Percentiles rank a stretch among this genome's conserved stretches.
These are phyloP conservation scores for Herpotrichia juniperi DNA, from an alignment of 2,329 filamentous ascomycete genomes.

Conservation along the genomic window DNA sequence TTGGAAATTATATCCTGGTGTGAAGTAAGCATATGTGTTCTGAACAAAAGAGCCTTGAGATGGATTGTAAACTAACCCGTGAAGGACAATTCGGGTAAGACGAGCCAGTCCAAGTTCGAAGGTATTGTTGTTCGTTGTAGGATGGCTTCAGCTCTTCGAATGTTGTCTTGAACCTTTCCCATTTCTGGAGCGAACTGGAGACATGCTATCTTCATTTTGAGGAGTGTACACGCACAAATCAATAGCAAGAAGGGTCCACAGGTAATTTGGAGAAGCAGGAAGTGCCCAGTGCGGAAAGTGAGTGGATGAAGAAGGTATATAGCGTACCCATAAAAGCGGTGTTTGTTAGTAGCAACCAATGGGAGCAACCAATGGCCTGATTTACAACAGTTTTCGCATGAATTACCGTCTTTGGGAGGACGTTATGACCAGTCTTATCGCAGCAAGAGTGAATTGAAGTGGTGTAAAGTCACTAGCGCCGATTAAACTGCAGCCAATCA, in stretches of 20 bases:
- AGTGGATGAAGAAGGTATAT: not conserved
- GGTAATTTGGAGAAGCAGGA: not conserved
- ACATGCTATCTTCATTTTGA: constrained; percentile 70
- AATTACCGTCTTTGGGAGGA: not conserved
- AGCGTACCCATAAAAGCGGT: not conserved
- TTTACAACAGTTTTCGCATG: not conserved
- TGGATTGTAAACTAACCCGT: constrained; percentile 62
- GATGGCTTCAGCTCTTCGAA: constrained; percentile 70
- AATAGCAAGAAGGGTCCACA: not conserved
- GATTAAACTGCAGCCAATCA: constrained; percentile 20
- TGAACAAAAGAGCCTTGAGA: not conserved
- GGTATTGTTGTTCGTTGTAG: constrained; percentile 57
- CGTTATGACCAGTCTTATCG: constrained; percentile 8
- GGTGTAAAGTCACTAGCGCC: constrained; percentile 14
- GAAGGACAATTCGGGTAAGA: constrained; percentile 79
- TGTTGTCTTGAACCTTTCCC: constrained; percentile 72
- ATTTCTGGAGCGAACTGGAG: constrained; percentile 76
- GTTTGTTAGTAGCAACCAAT: constrained; percentile 1
- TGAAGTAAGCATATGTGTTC: not conserved
- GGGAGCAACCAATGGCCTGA: not conserved
- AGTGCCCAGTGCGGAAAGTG: not conserved
- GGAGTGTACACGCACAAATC: no score
- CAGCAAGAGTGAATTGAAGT: constrained; percentile 5
- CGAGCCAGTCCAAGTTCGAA: constrained; percentile 67
- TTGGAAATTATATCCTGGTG: constrained; percentile 76